phyloP scores from a whole-genome alignment of 2,329 filamentous ascomycete species.

The Ceratocystis colombiana region DNA sequence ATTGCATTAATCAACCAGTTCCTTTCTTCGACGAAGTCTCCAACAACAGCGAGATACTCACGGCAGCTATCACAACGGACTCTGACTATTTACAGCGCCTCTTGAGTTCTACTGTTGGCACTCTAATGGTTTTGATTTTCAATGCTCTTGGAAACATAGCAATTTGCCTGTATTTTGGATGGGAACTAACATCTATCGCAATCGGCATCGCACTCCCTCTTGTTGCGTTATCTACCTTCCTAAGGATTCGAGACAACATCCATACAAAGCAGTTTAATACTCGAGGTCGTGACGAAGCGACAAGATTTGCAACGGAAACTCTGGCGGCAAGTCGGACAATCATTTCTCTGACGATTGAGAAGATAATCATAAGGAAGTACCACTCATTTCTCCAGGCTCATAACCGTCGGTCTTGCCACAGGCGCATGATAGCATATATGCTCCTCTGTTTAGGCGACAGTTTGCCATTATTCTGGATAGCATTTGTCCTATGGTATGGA shows the following conservation, averaged over 20 bases:
- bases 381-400: constrained; percentile 20
- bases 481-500: constrained; percentile 26
- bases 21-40: constrained; percentile 31
- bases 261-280: constrained; percentile 20
- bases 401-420: constrained; percentile 18
- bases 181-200: constrained; percentile 35
- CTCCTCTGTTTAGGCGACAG: constrained; percentile 25
- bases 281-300: constrained; percentile 19
- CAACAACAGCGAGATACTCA: constrained; percentile 30
- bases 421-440: constrained; percentile 15
- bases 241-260: constrained; percentile 35
- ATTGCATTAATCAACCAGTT: constrained; percentile 31
- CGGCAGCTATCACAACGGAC: constrained; percentile 30
- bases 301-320: constrained; percentile 23
- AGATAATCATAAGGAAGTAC: constrained; percentile 27
- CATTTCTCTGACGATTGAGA: constrained; percentile 31
- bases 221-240: constrained; percentile 38
- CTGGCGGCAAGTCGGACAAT: constrained; percentile 25
- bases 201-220: constrained; percentile 33
- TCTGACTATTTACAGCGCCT: constrained; percentile 32
- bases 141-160: constrained; percentile 30
- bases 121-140: constrained; percentile 30
- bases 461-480: constrained; percentile 25
- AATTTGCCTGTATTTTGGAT: constrained; percentile 32
- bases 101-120: constrained; percentile 31